Conservation (phyloP, 805 yeast genomes). For the Starmerella bacillaris region DNA sequence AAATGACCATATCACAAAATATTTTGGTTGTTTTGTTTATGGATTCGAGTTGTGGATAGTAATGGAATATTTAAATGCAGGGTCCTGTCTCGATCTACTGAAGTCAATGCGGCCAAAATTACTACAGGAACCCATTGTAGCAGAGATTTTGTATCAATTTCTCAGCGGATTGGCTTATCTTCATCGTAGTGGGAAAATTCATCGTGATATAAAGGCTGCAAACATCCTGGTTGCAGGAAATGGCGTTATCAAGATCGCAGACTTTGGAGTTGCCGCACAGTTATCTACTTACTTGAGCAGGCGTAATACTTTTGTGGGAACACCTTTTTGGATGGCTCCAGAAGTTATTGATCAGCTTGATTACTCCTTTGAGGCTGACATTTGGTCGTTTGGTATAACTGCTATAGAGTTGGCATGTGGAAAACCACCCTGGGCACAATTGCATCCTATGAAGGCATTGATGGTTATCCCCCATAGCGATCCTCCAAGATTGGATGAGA, state of each 20-base stretch:
- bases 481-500: slow-evolving; percentile 28
- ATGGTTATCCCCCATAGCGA: slow-evolving; percentile 33
- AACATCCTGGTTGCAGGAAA: slow-evolving; percentile 53
- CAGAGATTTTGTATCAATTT: slow-evolving; percentile 36
- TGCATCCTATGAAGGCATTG: slow-evolving; percentile 37
- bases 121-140: slow-evolving; percentile 37
- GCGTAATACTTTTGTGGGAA: slow-evolving; percentile 30
- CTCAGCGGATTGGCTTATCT: slow-evolving; percentile 45
- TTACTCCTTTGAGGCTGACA: slow-evolving; percentile 53
- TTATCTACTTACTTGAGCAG: slow-evolving; percentile 39
- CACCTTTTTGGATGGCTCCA: slow-evolving; percentile 95
- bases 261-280: slow-evolving; percentile 88
- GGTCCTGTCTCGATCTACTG: slow-evolving; percentile 49
- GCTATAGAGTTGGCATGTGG: slow-evolving; percentile 56
- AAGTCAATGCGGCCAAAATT: slow-evolving; percentile 29
- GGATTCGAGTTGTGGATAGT: slow-evolving; percentile 59
- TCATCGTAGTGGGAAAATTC: slow-evolving; percentile 59
- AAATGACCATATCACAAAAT: slow-evolving; percentile 43
- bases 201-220: slow-evolving; percentile 88
- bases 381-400: slow-evolving; percentile 69
- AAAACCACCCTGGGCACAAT: slow-evolving; percentile 46
- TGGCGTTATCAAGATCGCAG: slow-evolving; percentile 77
- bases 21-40: slow-evolving; percentile 53
- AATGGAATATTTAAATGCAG: slow-evolving; percentile 70
- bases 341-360: slow-evolving; percentile 83